Percentiles rank a stretch among this genome's conserved stretches.
phyloP scores from a whole-genome alignment of 2,329 filamentous ascomycete genomes.

The Nectriaceae sp. region DNA sequence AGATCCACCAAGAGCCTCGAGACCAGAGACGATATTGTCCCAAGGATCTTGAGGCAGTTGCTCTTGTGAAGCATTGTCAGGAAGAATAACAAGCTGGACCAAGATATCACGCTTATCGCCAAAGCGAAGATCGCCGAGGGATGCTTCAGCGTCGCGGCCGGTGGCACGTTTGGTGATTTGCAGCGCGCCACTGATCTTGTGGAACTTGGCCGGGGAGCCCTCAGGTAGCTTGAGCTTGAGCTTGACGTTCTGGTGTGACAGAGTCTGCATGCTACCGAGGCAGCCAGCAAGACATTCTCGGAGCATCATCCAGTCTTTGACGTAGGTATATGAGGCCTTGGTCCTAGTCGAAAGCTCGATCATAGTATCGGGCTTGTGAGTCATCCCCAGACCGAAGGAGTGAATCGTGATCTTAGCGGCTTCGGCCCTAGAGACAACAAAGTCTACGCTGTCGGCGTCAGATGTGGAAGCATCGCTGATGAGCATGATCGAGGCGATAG shows the following conservation, averaged over 20 bases:
- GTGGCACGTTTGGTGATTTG: constrained; percentile 96
- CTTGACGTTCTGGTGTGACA: constrained; percentile 98
- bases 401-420: constrained; percentile 98
- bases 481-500: constrained; percentile 90
- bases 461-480: constrained; percentile 97
- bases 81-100: constrained; percentile 88
- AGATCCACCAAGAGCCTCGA: constrained; percentile 89
- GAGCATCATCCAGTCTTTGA: constrained; percentile 99
- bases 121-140: constrained; percentile 88
- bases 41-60: constrained; percentile 89
- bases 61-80: constrained; percentile 81
- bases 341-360: constrained; percentile 94
- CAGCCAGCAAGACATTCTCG: constrained; percentile 94
- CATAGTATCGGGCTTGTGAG: constrained; percentile 98
- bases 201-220: constrained; percentile 95
- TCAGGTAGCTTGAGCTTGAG: constrained; percentile 92
- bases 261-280: constrained; percentile 85
- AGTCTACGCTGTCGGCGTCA: constrained; percentile 93
- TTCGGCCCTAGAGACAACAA: constrained; percentile 94
- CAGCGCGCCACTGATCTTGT: constrained; percentile 95
- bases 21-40: constrained; percentile 94
- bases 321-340: constrained; percentile 96
- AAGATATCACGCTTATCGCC: constrained; percentile 94
- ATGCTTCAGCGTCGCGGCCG: constrained; percentile 90
- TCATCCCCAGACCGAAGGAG: constrained; percentile 93